A percentile compares a stretch with the other conserved stretches of the same genome.
Conservation (phyloP, 2,329 filamentous ascomycete species). For the Aureobasidium lini region DNA sequence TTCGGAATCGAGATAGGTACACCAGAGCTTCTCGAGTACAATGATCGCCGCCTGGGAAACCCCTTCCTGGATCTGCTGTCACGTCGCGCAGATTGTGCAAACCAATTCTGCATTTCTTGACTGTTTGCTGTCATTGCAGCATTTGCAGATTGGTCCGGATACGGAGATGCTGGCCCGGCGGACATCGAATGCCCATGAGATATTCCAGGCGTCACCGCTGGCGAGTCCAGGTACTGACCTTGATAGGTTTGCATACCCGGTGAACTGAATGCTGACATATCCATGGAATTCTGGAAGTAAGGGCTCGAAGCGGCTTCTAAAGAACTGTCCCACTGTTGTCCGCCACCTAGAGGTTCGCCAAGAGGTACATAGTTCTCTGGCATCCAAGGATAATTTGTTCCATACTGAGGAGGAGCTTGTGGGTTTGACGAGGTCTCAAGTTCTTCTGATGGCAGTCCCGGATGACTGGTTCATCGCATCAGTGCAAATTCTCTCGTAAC, state of each 20-base stretch:
- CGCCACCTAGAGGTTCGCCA: neutral
- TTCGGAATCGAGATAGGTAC: conserved; percentile 2
- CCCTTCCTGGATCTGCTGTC: conserved; percentile 2
- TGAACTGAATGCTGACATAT: neutral
- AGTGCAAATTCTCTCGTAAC: conserved; percentile 10
- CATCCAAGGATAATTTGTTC: neutral
- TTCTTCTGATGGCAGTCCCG: conserved; percentile 1
- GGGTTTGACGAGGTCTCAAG: neutral
- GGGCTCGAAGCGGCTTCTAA: neutral
- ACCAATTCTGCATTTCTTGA: conserved; percentile 10
- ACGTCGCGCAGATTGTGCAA: neutral
- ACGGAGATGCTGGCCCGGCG: neutral
- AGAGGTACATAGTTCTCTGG: neutral
- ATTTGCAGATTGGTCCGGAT: neutral
- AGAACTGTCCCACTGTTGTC: neutral
- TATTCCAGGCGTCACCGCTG: neutral
- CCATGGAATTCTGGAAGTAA: neutral
- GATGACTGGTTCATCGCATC: conserved; percentile 4
- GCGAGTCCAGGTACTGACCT: neutral
- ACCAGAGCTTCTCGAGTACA: conserved; percentile 8
- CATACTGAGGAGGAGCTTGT: neutral
- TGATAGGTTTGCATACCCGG: neutral
- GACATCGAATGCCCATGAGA: neutral
- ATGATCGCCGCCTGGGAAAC: neutral
- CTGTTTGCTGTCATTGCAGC: conserved; percentile 11